phyloP scores from a whole-genome alignment of 139 green algal species.

The Penium margaritaceum region DNA sequence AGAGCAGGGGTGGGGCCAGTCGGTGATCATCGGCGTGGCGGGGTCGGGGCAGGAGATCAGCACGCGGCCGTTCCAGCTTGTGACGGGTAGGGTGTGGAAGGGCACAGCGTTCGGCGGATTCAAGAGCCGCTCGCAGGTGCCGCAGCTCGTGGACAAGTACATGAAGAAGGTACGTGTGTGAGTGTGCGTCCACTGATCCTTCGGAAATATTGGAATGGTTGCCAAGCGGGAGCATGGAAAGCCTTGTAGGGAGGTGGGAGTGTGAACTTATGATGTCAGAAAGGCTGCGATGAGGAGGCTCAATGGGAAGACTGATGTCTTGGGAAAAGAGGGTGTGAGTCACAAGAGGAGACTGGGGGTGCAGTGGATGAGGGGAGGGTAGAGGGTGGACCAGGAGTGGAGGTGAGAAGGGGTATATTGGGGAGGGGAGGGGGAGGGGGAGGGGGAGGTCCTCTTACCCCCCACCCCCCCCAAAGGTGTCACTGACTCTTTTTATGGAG shows the following conservation, averaged over 20 bases:
- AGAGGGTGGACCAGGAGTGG: too few relatives aligned
- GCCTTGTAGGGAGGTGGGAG: background rate
- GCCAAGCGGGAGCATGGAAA: background rate
- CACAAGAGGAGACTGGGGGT: background rate
- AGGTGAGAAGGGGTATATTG: background rate
- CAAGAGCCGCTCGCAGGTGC: constrained; percentile 71
- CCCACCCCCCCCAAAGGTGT: background rate
- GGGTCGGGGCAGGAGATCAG: constrained; percentile 76
- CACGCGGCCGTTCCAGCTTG: constrained; percentile 91
- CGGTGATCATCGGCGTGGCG: constrained; percentile 67
- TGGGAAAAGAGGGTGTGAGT: constrained; percentile 9
- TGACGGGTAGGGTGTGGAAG: constrained; percentile 58
- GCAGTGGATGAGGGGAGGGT: too few relatives aligned
- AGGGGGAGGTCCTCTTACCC: background rate
- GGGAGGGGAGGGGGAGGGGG: background rate
- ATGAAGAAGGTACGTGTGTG: constrained; percentile 24
- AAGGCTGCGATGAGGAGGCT: constrained; percentile 68
- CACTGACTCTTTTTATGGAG: too few relatives aligned
- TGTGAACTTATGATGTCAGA: constrained; percentile 4
- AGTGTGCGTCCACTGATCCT: too few relatives aligned
- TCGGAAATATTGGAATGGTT: too few relatives aligned
- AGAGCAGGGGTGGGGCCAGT: constrained; percentile 40
- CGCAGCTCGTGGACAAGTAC: constrained; percentile 69
- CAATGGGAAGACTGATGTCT: constrained; percentile 65
- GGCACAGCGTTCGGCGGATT: constrained; percentile 94